Evolutionary conservation across 148 eudicot species (phyloP), one percentile per base, ranked within the genome.

Genomic region (Persicaria maculosa): DNA sequence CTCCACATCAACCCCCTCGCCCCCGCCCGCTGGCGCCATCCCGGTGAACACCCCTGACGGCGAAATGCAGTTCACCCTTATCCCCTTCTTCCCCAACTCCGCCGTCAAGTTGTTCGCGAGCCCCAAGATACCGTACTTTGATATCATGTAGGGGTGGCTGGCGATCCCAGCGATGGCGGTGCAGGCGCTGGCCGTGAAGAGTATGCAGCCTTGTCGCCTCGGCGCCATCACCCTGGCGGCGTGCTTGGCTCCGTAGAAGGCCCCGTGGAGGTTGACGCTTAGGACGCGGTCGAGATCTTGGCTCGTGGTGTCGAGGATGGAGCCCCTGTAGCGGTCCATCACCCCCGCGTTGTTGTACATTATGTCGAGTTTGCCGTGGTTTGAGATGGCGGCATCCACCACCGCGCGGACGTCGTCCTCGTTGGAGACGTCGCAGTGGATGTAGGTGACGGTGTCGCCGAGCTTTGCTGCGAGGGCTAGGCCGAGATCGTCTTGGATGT

Each of bases 11-110:
- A 54, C 74, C 2, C 73, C 76, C 16, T 67, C 58, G 2, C 55
- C 16, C 3, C 71, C 40, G 1, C 40, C 40, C 2, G 40, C 67
- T 7, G 72, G 62, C 65, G 73, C 7, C 10, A 83, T 43, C 6
- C 1, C 2, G 5, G 77, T 74, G 1, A 65, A 36, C 6, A 74
- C 72, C 7, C 72, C 81, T 19, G 48, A 77, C 7, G 89, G 89
- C 11, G 86, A 83, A 0, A 86, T 64, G 50, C 89, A 86, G 31
- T 83, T 86, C 9, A 78, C 89, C 9, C 89, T 58, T 50, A 86
- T 79, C 14, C 86, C 88, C 44, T 67, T 62, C 17, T 55, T 58
- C 11, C 86, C 86, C 4, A 85, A 57, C 78, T 83, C 86, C 1
- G 50, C 79, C 0, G 83, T 73, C 73, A 77, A 44, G 72, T 78